A percentile compares a stretch with the other conserved stretches of the same genome.
phyloP scores from a whole-genome alignment of 1,284 basidiomycete species.

The Moesziomyces aphidis region DNA sequence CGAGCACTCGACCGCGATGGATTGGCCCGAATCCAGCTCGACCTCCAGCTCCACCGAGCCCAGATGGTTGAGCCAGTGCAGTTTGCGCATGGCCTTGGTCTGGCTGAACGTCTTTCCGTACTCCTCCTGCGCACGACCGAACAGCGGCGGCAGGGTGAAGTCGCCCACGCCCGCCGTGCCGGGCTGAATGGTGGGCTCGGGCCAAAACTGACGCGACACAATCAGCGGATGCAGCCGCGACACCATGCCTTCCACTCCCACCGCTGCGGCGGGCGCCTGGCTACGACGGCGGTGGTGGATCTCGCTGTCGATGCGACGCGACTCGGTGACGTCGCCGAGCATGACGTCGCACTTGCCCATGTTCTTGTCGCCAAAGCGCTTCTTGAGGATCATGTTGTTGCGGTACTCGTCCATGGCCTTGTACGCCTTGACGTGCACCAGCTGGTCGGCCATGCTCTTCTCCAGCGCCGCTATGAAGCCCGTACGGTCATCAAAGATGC shows the following conservation, averaged over 20 bases:
- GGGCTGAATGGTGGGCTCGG: constrained; percentile 36
- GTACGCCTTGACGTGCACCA: constrained; percentile 59
- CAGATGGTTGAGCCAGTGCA: constrained; percentile 58
- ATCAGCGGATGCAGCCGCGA: constrained; percentile 57
- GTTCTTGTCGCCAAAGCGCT: constrained; percentile 60
- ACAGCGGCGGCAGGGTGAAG: constrained; percentile 54
- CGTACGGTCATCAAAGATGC: constrained; percentile 64
- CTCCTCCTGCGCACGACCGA: constrained; percentile 45
- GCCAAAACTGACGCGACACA: constrained; percentile 65
- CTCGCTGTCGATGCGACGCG: constrained; percentile 45
- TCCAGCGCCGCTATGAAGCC: constrained; percentile 64
- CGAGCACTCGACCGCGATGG: constrained; percentile 35
- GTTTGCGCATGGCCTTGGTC: constrained; percentile 43
- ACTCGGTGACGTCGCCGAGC: constrained; percentile 61
- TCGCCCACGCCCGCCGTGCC: constrained; percentile 16
- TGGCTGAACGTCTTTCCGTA: constrained; percentile 34
- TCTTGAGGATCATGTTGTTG: constrained; percentile 65
- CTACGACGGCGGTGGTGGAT: constrained; percentile 25
- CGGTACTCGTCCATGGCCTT: constrained; percentile 57
- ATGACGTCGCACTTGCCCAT: constrained; percentile 66
- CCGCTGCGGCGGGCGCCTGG: neutral
- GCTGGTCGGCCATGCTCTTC: constrained; percentile 60
- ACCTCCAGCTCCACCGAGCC: constrained; percentile 56
- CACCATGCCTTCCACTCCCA: constrained; percentile 37
- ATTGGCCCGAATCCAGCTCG: constrained; percentile 48